phyloP scores from a whole-genome alignment of 768 basidiomycete species.

The Mycena kentingensis region DNA sequence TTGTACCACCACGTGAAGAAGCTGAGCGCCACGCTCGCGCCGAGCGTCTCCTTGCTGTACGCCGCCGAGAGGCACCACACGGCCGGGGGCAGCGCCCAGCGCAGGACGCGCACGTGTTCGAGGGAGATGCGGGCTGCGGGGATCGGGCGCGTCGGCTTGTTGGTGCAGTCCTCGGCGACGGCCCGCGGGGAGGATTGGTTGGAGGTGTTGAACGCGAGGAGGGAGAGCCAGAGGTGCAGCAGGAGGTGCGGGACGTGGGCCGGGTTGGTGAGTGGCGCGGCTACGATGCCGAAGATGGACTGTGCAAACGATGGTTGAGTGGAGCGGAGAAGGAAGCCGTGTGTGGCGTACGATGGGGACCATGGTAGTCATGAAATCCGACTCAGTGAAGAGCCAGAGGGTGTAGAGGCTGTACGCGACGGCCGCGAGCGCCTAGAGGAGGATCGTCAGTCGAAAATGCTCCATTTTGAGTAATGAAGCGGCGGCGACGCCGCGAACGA shows the following conservation, averaged over 20 bases:
- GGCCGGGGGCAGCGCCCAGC: conserved; percentile 32
- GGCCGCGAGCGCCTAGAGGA: too few species aligned
- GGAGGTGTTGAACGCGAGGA: conserved; percentile 32
- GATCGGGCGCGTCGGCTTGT: conserved; percentile 37
- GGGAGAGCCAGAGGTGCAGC: conserved; percentile 35
- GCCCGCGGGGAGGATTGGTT: conserved; percentile 26
- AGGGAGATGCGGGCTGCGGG: conserved; percentile 32
- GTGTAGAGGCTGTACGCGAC: not conserved
- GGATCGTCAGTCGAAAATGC: too few species aligned
- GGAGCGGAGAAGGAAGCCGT: not conserved
- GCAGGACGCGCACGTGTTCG: conserved; percentile 18
- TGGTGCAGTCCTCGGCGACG: conserved; percentile 30
- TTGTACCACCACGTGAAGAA: conserved; percentile 9
- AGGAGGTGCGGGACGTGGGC: conserved; percentile 3
- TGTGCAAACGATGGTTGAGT: too few species aligned
- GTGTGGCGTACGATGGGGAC: not conserved
- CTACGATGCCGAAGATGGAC: not conserved
- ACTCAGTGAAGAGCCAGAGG: conserved; percentile 5
- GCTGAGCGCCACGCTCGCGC: conserved; percentile 5
- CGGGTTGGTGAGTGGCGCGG: not conserved
- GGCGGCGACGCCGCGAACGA: too few species aligned
- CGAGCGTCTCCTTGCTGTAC: not conserved
- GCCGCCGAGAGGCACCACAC: conserved; percentile 19
- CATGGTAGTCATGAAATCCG: conserved; percentile 1
- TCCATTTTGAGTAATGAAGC: too few species aligned